Base-by-base conservation (phyloP, 2,329 filamentous ascomycete species). In the Teratosphaeria pseudoeucalypti region DNA sequence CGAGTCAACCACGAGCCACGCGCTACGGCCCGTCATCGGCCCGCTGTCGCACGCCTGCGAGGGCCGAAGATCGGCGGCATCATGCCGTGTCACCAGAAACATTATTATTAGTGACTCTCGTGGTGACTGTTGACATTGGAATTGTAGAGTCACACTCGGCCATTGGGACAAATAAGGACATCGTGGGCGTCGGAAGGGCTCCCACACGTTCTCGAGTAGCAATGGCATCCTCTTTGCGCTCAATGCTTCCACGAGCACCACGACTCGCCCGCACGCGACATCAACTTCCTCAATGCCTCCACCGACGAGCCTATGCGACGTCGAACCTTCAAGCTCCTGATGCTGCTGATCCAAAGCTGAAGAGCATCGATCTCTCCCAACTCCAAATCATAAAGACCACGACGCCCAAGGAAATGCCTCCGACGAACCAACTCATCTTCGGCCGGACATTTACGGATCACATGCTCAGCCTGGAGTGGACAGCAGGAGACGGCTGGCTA, bases 401-500 rank as follows among this genome's bases (percentile, higher is more conserved):
- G 7, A 84, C 81, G 3, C 94, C 92, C 11, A 94, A 92, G 76
- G 73, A 82, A 34, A 79, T 92, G 58, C 80, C 82, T 63, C 86
- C 91, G 58, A 84, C 88, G 14, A 83, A 92, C 72, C 85, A 95
- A 64, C 85, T 99, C 58, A 80, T 97, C 64, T 99, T 99, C 75
- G 94, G 94, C 64, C 84, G 84, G 66, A 87, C 86, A 56, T 99
- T 99, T 76, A 96, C 94, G 69, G 94, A 99, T 79, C 94, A 97
- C 78, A 97, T 99, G 92, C 86, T 97, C 70, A 86, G 88, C 61
- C 82, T 95, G 67, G 91, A 96, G 80, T 99, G 94, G 94, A 92
- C 88, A 58, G 84, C 90, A 61, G 79, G 83, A 55, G 80, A 89
- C 65, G 94, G 92, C 74, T 96, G 94, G 94, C 78, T 87, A 52